Evolutionary conservation across 768 basidiomycete species (phyloP).

Genomic region (Termitomyces sp.): DNA sequence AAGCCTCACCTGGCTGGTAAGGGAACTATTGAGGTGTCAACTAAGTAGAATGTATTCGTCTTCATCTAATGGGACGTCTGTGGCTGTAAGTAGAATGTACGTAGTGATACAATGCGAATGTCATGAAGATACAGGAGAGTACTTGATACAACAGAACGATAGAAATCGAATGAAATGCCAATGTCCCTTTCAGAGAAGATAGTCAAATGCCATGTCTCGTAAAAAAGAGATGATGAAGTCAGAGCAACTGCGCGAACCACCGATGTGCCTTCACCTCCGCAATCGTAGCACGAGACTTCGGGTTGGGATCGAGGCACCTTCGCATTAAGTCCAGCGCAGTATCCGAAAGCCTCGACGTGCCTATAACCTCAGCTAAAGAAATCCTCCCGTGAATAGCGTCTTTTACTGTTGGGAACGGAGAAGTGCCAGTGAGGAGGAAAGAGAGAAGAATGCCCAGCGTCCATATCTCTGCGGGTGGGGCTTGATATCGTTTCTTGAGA

Average conservation of each 20-base stretch:
- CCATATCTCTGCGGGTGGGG: constrained; percentile 95
- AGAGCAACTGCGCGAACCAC: constrained; percentile 54
- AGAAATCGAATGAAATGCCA: background rate
- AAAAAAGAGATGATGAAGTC: background rate
- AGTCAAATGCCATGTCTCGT: background rate
- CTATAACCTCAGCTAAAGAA: constrained; percentile 40
- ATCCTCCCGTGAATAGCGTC: constrained; percentile 72
- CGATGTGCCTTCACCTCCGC: constrained; percentile 75
- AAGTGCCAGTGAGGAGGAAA: constrained; percentile 87
- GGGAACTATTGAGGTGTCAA: too few species aligned
- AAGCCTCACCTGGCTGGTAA: too few species aligned
- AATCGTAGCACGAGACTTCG: constrained; percentile 76
- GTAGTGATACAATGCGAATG: constrained; percentile 6
- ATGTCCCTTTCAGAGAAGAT: background rate
- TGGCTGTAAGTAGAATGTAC: background rate
- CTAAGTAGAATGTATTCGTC: too few species aligned
- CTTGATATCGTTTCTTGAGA: constrained; percentile 82
- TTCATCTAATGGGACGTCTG: background rate
- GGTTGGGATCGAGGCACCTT: constrained; percentile 83
- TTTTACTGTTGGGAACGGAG: constrained; percentile 87
- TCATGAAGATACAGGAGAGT: background rate
- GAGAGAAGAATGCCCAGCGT: constrained; percentile 93
- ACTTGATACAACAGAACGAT: constrained; percentile 6
- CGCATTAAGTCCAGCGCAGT: constrained; percentile 61
- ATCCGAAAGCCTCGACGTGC: constrained; percentile 33